Evolutionary conservation across 352 stramenopile genomes (phyloP).

Genomic region (Pythium oligandrum): DNA sequence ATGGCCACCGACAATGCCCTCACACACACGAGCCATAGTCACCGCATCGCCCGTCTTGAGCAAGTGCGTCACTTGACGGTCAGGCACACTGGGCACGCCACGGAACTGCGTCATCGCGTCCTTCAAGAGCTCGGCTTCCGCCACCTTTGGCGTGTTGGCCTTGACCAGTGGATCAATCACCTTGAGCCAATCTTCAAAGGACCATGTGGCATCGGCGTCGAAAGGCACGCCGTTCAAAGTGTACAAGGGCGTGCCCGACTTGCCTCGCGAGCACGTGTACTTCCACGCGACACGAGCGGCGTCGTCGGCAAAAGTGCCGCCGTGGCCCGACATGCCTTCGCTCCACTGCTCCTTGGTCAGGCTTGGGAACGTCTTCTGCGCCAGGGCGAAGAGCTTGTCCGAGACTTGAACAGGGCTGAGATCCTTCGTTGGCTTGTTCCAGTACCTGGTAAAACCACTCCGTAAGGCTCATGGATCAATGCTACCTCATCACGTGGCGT

Average conservation of each 20-base stretch:
- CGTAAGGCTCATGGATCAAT: neutral
- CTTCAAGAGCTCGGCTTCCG: conserved; percentile 11
- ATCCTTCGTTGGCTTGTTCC: conserved; percentile 81
- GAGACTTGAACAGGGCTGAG: conserved; percentile 62
- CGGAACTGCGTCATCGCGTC: conserved; percentile 27
- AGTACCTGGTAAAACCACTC: conserved; percentile 33
- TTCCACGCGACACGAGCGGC: conserved; percentile 67
- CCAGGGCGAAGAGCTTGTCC: conserved; percentile 49
- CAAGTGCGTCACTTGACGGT: conserved; percentile 57
- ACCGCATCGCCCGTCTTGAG: conserved; percentile 25
- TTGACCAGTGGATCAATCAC: conserved; percentile 37
- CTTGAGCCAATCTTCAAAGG: conserved; percentile 53
- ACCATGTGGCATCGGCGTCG: conserved; percentile 37
- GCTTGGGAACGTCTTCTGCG: conserved; percentile 58
- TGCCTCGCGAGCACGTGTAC: conserved; percentile 70
- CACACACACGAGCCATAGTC: conserved; percentile 36
- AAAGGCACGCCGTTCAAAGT: conserved; percentile 76
- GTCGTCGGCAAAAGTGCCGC: conserved; percentile 62
- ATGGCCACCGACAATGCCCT: conserved; percentile 20
- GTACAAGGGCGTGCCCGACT: conserved; percentile 75
- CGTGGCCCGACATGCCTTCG: conserved; percentile 68
- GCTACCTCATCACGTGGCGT: neutral
- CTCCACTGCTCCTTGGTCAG: conserved; percentile 64
- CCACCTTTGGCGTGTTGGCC: conserved; percentile 15
- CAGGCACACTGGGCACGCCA: conserved; percentile 32